Percentiles rank a stretch among this genome's conserved stretches.
These are phyloP conservation scores for Zasmidium citrigriseum DNA, from an alignment of 2,329 filamentous ascomycete species.

Conservation along the genomic window DNA sequence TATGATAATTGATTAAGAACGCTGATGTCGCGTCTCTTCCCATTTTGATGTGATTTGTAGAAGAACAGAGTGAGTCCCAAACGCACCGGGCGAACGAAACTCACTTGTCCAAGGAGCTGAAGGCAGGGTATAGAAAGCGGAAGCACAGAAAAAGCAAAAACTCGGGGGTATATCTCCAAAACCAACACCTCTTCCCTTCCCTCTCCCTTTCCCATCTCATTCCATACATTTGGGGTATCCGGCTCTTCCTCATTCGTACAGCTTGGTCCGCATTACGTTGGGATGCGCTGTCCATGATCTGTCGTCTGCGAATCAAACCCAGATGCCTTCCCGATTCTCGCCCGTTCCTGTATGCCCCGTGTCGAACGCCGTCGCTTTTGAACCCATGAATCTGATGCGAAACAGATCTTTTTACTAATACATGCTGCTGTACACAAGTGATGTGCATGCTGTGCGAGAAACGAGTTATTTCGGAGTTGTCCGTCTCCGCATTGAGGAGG, in stretches of 20 bases:
- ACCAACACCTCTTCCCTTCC: not conserved
- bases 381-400: not conserved
- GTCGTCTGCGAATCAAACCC: not conserved
- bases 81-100: slow-evolving; percentile 6
- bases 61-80: slow-evolving; percentile 1
- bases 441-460: not conserved
- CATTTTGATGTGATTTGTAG: no score
- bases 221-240: not conserved
- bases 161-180: slow-evolving; percentile 13
- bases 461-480: no score
- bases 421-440: not conserved
- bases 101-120: not conserved
- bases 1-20: no score
- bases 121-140: not conserved
- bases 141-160: slow-evolving; percentile 2
- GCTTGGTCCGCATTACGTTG: not conserved
- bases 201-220: not conserved
- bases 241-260: slow-evolving; percentile 1
- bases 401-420: slow-evolving; percentile 5
- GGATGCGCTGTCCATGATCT: not conserved
- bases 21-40: no score
- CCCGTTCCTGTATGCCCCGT: slow-evolving; percentile 5
- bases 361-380: slow-evolving; percentile 14
- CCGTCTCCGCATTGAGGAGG: no score
- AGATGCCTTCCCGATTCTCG: not conserved